Percentiles rank a stretch among this genome's conserved stretches.
phyloP scores from a whole-genome alignment of 306 rosid genomes.

The Clitoria ternatea region DNA sequence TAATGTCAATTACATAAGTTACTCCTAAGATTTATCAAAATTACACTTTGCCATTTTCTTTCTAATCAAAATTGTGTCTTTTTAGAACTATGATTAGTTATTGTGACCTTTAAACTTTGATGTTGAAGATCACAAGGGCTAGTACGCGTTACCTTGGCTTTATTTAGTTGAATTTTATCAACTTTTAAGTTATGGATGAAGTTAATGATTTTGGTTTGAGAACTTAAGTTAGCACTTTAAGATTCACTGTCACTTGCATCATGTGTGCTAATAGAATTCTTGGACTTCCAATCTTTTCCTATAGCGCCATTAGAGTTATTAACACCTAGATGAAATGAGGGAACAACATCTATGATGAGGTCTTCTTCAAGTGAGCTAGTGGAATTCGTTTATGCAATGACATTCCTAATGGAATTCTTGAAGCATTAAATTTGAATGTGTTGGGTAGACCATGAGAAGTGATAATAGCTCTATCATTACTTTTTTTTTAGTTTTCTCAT shows the following conservation, averaged over 20 bases:
- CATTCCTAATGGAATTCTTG: conserved; percentile 96
- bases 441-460: conserved; percentile 54
- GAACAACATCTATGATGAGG: conserved; percentile 40
- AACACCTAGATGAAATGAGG: conserved; percentile 56
- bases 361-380: conserved; percentile 84
- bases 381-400: conserved; percentile 90
- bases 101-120: conserved; percentile 49
- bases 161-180: conserved; percentile 50
- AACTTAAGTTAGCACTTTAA: conserved; percentile 52
- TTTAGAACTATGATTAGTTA: conserved; percentile 52
- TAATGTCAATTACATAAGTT: no score
- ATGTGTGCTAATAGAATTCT: conserved; percentile 39
- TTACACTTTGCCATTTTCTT: conserved; percentile 48
- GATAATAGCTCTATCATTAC: conserved; percentile 68
- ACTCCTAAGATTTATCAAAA: no score
- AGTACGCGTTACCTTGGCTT: conserved; percentile 36
- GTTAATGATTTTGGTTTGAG: conserved; percentile 87
- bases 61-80: conserved; percentile 41
- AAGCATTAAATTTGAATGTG: conserved; percentile 54
- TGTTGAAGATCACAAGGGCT: conserved; percentile 35
- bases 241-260: conserved; percentile 90
- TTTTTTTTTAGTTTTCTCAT: conserved; percentile 78
- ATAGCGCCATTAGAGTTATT: conserved; percentile 27
- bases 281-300: conserved; percentile 39
- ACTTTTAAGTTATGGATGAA: conserved; percentile 70